Base-by-base conservation (phyloP, 106 monocot genomes). In the Gastrodia elata region DNA sequence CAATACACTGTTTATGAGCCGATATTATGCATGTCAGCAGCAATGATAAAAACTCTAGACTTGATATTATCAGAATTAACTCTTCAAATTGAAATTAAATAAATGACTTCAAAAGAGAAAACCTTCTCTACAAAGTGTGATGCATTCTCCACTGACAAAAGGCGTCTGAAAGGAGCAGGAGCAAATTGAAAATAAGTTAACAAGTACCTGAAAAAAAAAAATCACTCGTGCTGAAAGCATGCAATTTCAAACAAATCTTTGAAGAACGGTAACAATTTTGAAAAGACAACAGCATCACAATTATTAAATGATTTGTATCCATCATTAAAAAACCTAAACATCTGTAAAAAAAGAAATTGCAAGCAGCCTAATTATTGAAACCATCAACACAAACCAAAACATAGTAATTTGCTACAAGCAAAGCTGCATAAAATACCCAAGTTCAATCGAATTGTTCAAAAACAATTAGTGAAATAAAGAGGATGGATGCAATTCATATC, bases 91-190 rank as follows among this genome's bases (percentile, higher is more conserved):
- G 3, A 30, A 61, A 61, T 9, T 61, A 61, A 11, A 61, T 61
- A 61, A 61, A 25, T 57, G 68, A 18, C 57, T 70, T 56, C 33
- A 42, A 39, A 65, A 57, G 25, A 77, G 5, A 71, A n/a, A 68
- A 94, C 94, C 91, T 88, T 73, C 41, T 82, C 76, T 30, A 39
- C 71, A 27, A 68, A 65, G 28, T 72, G 75, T 32, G 68, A 64
- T 48, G 70, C 35, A 52, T 76, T 42, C 20, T 6, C 70, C 26
- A 39, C 25, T 73, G 20, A 75, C 9, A 52, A 46, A 68, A 92
- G 73, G n/a, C 92, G 84, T 71, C 64, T 38, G 49, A 93, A 97
- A 74, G 96, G 96, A 77, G 92, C 81, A 24, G 86, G 86, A 74
- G 90, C 71, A 76, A 80, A 89, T 39, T 69, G 80, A 65, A 91